Evolutionary conservation across 208 protist species (phyloP).

Genomic region (Wallacemonas sp.): DNA sequence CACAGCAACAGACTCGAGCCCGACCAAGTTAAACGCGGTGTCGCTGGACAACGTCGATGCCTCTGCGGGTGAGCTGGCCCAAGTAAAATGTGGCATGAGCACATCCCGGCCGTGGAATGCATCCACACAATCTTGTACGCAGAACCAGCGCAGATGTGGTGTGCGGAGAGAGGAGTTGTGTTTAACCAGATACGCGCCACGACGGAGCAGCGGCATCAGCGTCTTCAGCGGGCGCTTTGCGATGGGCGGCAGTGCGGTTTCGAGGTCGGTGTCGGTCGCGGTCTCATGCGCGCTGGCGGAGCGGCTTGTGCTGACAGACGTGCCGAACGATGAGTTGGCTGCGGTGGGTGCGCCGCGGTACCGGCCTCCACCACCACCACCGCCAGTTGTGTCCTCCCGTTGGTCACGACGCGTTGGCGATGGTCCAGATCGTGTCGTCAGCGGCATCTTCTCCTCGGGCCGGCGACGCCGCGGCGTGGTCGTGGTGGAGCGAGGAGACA

Average conservation of each 20-base stretch:
- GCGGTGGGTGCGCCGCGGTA: neutral
- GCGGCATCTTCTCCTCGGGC: slow-evolving; percentile 1
- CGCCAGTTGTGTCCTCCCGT: neutral
- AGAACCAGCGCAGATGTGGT: slow-evolving; percentile 66
- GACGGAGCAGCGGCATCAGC: slow-evolving; percentile 61
- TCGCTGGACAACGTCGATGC: slow-evolving; percentile 31
- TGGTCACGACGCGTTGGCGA: slow-evolving; percentile 3
- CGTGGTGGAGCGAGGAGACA: slow-evolving; percentile 29
- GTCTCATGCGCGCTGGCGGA: slow-evolving; percentile 4
- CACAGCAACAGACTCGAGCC: slow-evolving; percentile 46
- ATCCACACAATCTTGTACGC: slow-evolving; percentile 52
- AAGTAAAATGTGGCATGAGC: slow-evolving; percentile 72
- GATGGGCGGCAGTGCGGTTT: slow-evolving; percentile 19
- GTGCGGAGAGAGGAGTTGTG: slow-evolving; percentile 28
- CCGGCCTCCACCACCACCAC: too few relatives aligned
- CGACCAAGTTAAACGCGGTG: slow-evolving; percentile 45
- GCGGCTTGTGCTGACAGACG: neutral
- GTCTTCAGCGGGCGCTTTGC: slow-evolving; percentile 43
- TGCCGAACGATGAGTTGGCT: neutral
- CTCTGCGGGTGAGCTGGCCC: slow-evolving; percentile 23
- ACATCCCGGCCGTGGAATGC: slow-evolving; percentile 31
- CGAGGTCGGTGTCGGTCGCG: neutral
- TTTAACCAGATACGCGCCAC: slow-evolving; percentile 42
- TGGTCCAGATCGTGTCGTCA: neutral
- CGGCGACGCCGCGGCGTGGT: slow-evolving; percentile 11